phyloP scores from a whole-genome alignment of 306 rosid genomes.

The Pachyrhizus erosus region DNA sequence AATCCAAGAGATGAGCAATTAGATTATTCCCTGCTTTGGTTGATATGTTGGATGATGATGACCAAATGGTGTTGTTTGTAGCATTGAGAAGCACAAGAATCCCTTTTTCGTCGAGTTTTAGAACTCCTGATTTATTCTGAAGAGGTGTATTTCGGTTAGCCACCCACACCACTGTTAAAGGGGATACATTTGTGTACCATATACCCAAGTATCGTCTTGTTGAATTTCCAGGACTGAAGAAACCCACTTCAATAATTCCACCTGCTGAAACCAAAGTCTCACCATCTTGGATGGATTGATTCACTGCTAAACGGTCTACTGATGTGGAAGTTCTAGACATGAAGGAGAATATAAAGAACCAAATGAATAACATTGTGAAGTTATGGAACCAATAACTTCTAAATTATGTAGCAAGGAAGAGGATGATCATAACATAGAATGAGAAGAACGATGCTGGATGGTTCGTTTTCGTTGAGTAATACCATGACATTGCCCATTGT shows the following conservation, averaged over 20 bases:
- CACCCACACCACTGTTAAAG: slow-evolving; percentile 38
- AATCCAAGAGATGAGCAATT: slow-evolving; percentile 19
- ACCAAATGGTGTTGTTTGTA: slow-evolving; percentile 34
- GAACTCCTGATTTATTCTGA: background rate
- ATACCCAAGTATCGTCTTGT: slow-evolving; percentile 27
- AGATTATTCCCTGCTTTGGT: background rate
- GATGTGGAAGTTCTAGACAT: background rate
- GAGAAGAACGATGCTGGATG: too few relatives aligned
- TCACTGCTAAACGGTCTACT: background rate
- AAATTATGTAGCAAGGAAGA: background rate
- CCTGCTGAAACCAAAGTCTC: background rate
- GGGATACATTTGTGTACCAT: slow-evolving; percentile 30
- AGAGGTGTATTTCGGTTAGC: slow-evolving; percentile 39
- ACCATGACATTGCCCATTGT: too few relatives aligned
- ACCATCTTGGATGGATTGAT: slow-evolving; percentile 1
- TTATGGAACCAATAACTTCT: background rate
- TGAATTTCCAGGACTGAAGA: slow-evolving; percentile 34
- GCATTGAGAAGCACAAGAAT: slow-evolving; percentile 20
- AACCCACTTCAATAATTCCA: slow-evolving; percentile 35
- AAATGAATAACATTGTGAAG: background rate
- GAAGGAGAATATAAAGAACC: background rate
- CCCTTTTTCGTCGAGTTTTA: slow-evolving; percentile 4
- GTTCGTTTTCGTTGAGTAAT: too few relatives aligned
- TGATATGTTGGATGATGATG: slow-evolving; percentile 23
- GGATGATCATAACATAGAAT: too few relatives aligned